phyloP scores from a whole-genome alignment of 2,329 filamentous ascomycete genomes.

The Exophiala aquamarina region DNA sequence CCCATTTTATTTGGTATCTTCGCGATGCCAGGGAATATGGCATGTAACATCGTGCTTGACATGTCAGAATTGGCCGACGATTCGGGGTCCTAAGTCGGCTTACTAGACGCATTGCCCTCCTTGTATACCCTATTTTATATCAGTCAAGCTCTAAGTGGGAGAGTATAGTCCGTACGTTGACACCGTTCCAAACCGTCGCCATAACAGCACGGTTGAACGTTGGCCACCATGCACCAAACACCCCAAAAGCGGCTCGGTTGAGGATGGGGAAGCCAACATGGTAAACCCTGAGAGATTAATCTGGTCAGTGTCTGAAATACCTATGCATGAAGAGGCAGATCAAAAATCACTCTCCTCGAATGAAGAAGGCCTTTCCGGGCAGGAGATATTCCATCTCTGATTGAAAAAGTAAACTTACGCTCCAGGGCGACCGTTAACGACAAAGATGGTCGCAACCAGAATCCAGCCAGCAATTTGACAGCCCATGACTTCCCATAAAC shows the following conservation, averaged over 20 bases:
- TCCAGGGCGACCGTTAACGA: slow-evolving; percentile 44
- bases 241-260: slow-evolving; percentile 45
- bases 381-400: no score
- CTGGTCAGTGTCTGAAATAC: no score
- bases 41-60: slow-evolving; percentile 44
- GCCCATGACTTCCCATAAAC: slow-evolving; percentile 51
- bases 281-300: no score
- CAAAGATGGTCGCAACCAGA: slow-evolving; percentile 46
- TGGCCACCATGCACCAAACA: slow-evolving; percentile 48
- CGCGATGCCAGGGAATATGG: slow-evolving; percentile 43
- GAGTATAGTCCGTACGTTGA: no score
- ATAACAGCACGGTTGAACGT: slow-evolving; percentile 40
- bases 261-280: slow-evolving; percentile 46
- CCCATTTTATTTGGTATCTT: slow-evolving; percentile 43
- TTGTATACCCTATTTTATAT: slow-evolving; percentile 41
- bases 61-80: no score
- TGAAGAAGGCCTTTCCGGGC: no score
- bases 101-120: slow-evolving; percentile 41
- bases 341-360: no score
- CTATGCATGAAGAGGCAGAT: no score
- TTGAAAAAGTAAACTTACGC: no score
- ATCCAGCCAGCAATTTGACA: slow-evolving; percentile 43
- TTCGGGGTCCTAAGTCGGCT: no score
- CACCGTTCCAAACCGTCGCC: slow-evolving; percentile 36
- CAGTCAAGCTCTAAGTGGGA: slow-evolving; percentile 37